These are phyloP conservation scores for Candida xyloterini DNA, from an alignment of 805 yeast genomes.

Conservation along the genomic window DNA sequence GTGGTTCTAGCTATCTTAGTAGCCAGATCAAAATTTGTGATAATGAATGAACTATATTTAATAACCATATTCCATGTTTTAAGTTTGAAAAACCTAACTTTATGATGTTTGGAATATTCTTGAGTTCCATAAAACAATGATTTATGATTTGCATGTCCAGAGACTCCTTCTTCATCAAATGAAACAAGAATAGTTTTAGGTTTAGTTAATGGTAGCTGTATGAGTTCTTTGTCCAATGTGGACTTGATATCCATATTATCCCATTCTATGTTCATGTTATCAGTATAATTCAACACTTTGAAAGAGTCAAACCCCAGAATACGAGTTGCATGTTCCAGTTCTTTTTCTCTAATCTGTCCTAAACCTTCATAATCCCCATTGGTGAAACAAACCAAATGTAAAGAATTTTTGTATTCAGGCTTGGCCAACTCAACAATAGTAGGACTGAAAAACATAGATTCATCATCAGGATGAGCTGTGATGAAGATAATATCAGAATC, in stretches of 20 bases:
- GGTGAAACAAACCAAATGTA: conserved; percentile 68
- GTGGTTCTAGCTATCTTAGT: conserved; percentile 21
- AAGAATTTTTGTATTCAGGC: conserved; percentile 44
- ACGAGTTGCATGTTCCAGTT: conserved; percentile 53
- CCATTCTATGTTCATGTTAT: conserved; percentile 73
- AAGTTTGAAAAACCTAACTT: conserved; percentile 24
- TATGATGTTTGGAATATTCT: conserved; percentile 28
- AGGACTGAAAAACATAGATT: conserved; percentile 95
- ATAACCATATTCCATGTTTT: conserved; percentile 33
- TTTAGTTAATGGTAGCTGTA: conserved; percentile 14
- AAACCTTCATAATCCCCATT: conserved; percentile 74
- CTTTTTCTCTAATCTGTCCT: conserved; percentile 61
- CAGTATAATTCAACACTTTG: conserved; percentile 52
- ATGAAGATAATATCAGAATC: conserved; percentile 35
- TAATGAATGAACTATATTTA: conserved; percentile 48
- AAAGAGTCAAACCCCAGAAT: conserved; percentile 50
- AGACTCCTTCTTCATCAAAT: conserved; percentile 80
- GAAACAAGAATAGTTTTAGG: conserved; percentile 52
- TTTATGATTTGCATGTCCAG: conserved; percentile 84
- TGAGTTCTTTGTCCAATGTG: conserved; percentile 31
- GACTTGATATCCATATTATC: conserved; percentile 39
- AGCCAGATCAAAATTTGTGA: conserved; percentile 38
- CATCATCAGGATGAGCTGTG: conserved; percentile 98
- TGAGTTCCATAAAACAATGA: conserved; percentile 54
- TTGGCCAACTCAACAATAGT: conserved; percentile 52